Evolutionary conservation across 345 rosid genomes (phyloP), one percentile per base, ranked within the genome.

Genomic region (Tarenaya hassleriana): DNA sequence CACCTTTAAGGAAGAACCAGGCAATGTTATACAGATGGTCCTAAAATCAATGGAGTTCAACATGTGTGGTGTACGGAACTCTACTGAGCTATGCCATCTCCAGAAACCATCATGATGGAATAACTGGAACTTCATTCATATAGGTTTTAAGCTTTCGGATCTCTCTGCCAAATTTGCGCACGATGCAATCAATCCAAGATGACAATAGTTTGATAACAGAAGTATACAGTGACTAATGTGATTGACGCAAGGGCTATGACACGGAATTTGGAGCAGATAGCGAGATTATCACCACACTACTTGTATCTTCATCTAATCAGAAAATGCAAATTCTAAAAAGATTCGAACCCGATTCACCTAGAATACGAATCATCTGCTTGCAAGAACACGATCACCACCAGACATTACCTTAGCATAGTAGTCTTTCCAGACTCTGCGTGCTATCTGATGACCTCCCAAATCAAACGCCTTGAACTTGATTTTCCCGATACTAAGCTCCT

Each of bases 401-500:
- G 16, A 24, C 16, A n/a, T 44, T n/a, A 82, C 91, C 88, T 82
- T 82, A 2, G 95, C 79, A 67, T 86, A 82, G 64, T 82, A 82
- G 65, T 80, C 88, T 56, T 85, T 85, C 90, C 87, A 82, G 40
- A 82, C 90, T 61, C 90, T 57, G 11, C 95, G 84, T 41, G 90
- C 95, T 55, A 85, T 82, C 78, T 85, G 90, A 68, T 85, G 95
- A 18, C 95, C 87, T 7, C 95, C 90, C 71, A 86, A 76, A 63
- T 86, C 95, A 37, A 85, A 80, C 0, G 90, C 91, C 57, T 85
- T 85, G 65, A 82, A 85, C 80, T 80, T 82, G 51, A 84, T 81
- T 61, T 84, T 78, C 43, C 94, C 94, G 40, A 84, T 84, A 59
- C 82, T 81, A 55, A 84, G 80, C 74, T 81, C 94, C 42, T 84